Conservation (phyloP, 345 rosid genomes). For the Sisymbrium irio region DNA sequence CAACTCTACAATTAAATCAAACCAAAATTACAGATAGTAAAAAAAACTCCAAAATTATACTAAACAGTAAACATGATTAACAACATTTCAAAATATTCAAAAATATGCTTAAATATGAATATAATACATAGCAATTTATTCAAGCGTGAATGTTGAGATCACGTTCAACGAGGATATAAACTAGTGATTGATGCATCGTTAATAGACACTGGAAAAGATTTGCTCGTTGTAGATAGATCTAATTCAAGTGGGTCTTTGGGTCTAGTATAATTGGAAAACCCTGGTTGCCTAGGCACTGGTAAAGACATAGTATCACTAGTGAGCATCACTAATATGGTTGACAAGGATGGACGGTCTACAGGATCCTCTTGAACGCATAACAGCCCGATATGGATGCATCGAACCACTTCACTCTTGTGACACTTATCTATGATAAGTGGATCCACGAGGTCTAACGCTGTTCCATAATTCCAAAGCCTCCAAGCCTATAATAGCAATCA, state of each 20-base stretch:
- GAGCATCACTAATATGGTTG: constrained; percentile 50
- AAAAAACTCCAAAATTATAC: no score
- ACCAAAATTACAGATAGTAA: no score
- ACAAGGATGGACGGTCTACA: constrained; percentile 32
- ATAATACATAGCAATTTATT: no score
- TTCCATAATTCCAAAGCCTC: constrained; percentile 50
- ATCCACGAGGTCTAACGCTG: constrained; percentile 47
- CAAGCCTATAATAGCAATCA: constrained; percentile 44
- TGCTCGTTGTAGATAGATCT: not conserved
- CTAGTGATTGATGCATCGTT: not conserved
- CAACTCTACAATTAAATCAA: no score
- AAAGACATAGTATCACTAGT: constrained; percentile 34
- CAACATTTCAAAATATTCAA: no score
- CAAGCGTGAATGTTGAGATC: not conserved
- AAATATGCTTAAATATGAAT: no score
- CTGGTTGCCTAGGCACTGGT: constrained; percentile 39
- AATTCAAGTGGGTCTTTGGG: not conserved
- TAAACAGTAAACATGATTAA: no score
- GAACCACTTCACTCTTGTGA: constrained; percentile 39
- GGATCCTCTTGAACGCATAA: constrained; percentile 65
- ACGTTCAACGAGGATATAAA: not conserved
- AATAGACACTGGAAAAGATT: not conserved
- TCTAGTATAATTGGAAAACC: not conserved
- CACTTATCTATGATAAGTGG: constrained; percentile 32
- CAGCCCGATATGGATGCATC: constrained; percentile 54